Evolutionary conservation across 495 filamentous ascomycete species (phyloP).

Genomic region (Bombardia bombarda): DNA sequence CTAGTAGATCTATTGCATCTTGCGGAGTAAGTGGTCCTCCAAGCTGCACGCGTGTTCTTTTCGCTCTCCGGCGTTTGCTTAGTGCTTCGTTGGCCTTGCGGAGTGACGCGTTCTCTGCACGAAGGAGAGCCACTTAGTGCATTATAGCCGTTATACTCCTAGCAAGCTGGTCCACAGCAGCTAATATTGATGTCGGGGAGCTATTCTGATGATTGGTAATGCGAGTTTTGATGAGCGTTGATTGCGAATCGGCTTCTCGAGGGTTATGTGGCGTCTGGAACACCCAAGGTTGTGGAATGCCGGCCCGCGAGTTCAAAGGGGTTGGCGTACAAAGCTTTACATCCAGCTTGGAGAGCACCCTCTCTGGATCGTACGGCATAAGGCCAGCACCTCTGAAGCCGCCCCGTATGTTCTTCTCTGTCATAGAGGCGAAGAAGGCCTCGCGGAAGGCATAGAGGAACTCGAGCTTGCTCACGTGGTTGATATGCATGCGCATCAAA

Average conservation of each 20-base stretch:
- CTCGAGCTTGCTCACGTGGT: conserved; percentile 6
- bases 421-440: background rate
- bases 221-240: conserved; percentile 6
- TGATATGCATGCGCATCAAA: conserved; percentile 3
- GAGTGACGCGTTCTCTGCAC: background rate
- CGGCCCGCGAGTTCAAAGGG: background rate
- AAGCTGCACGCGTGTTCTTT: conserved; percentile 8
- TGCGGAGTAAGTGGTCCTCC: conserved; percentile 5
- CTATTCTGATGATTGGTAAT: conserved; percentile 2
- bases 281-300: conserved; percentile 2
- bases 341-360: conserved; percentile 8
- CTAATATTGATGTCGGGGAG: conserved; percentile 1
- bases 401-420: conserved; percentile 5
- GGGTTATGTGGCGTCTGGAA: conserved; percentile 9
- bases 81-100: background rate
- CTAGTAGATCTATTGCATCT: conserved; percentile 5
- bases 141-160: background rate
- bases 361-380: conserved; percentile 6
- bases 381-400: conserved; percentile 4
- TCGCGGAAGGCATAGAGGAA: conserved; percentile 8
- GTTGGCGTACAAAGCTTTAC: background rate
- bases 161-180: conserved; percentile 1
- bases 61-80: conserved; percentile 1
- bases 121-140: background rate
- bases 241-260: conserved; percentile 7